These are phyloP conservation scores for Clarireedia paspali DNA, from an alignment of 2,329 filamentous ascomycete genomes.

Conservation along the genomic window DNA sequence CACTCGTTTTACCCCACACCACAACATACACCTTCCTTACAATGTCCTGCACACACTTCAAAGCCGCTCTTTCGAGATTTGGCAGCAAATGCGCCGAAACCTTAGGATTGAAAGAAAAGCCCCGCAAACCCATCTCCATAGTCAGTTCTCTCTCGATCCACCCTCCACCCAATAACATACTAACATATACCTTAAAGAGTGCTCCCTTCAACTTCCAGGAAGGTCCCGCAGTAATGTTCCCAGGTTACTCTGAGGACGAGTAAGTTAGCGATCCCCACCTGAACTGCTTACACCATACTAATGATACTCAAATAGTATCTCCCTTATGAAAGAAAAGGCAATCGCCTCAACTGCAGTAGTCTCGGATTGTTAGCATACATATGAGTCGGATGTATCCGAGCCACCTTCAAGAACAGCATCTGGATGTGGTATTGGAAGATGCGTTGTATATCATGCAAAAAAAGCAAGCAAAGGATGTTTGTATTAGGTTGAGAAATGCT, in stretches of 20 bases:
- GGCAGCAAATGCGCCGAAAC: slow-evolving; percentile 16
- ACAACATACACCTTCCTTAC: not conserved
- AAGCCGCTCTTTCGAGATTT: slow-evolving; percentile 8
- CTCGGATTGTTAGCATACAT: slow-evolving; percentile 15
- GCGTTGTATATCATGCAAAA: slow-evolving; percentile 21
- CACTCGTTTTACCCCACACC: not conserved
- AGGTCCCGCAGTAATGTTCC: slow-evolving; percentile 41
- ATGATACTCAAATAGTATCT: slow-evolving; percentile 16
- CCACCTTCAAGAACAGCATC: slow-evolving; percentile 16
- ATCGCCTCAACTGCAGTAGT: slow-evolving; percentile 26
- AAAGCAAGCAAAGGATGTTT: slow-evolving; percentile 19
- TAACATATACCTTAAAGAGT: slow-evolving; percentile 37
- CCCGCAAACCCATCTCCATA: slow-evolving; percentile 14
- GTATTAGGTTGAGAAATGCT: not conserved
- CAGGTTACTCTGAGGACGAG: slow-evolving; percentile 52
- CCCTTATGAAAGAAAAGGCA: slow-evolving; percentile 28
- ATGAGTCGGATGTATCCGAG: slow-evolving; percentile 7
- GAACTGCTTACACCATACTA: not conserved
- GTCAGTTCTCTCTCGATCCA: not conserved
- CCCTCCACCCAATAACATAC: slow-evolving; percentile 4
- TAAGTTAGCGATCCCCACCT: slow-evolving; percentile 32
- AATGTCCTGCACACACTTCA: slow-evolving; percentile 15
- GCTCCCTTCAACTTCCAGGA: slow-evolving; percentile 51
- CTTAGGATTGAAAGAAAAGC: slow-evolving; percentile 14
- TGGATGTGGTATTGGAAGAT: slow-evolving; percentile 19